phyloP scores from a whole-genome alignment of 2,329 filamentous ascomycete genomes.

The Diaporthe nobilis region DNA sequence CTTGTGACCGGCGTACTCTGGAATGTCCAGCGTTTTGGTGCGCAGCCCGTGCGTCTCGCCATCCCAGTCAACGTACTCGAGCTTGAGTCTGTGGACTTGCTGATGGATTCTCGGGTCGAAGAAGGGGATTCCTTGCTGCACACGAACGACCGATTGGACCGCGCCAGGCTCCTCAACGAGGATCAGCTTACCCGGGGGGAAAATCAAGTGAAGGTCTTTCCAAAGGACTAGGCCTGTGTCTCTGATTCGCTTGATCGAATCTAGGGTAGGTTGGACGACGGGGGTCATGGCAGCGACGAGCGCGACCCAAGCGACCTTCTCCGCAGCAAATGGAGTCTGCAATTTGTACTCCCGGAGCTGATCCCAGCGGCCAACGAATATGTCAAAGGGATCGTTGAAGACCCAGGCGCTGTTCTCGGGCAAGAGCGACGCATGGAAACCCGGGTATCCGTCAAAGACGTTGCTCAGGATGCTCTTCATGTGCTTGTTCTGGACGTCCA shows the following conservation, averaged over 20 bases:
- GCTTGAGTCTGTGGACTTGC: neutral
- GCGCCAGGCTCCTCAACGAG: neutral
- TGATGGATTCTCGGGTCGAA: neutral
- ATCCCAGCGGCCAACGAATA: neutral
- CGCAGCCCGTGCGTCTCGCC: constrained; percentile 50
- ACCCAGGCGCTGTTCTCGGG: neutral
- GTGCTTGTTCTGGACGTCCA: neutral
- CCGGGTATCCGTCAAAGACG: neutral
- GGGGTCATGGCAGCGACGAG: neutral
- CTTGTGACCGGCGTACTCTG: constrained; percentile 47
- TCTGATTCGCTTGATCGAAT: constrained; percentile 3
- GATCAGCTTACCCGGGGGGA: neutral
- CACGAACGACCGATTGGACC: neutral
- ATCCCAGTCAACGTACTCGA: constrained; percentile 51
- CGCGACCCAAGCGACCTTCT: neutral
- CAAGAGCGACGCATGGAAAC: neutral
- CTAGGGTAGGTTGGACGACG: neutral
- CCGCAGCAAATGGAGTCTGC: neutral
- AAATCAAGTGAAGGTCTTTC: neutral
- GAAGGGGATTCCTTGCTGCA: neutral
- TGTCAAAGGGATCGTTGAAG: neutral
- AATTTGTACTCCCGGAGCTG: neutral
- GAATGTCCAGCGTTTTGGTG: constrained; percentile 44
- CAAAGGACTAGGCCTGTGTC: neutral
- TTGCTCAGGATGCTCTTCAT: neutral